Evolutionary conservation across 2,329 filamentous ascomycete species (phyloP).

Genomic region (Coniochaeta sp.): DNA sequence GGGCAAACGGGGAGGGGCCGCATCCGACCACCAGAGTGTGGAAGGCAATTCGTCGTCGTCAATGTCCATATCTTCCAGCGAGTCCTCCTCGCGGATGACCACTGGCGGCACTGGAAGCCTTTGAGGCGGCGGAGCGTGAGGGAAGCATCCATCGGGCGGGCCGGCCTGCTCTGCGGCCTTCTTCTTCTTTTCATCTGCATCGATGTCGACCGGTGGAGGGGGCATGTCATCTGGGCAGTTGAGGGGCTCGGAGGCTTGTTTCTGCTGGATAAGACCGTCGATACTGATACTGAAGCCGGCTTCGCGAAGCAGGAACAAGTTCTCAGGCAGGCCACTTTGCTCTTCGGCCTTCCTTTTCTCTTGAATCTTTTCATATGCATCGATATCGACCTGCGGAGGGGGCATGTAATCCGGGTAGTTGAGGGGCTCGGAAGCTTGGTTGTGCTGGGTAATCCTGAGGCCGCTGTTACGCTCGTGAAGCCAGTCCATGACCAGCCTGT

Average conservation of each 20-base stretch:
- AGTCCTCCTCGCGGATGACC: no score
- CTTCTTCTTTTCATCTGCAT: not conserved
- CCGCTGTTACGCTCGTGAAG: conserved; percentile 1
- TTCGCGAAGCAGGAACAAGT: no score
- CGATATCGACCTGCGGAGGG: not conserved
- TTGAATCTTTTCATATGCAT: not conserved
- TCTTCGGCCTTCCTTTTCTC: not conserved
- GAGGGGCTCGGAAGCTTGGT: conserved; percentile 1
- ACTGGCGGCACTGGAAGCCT: no score
- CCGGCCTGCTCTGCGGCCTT: not conserved
- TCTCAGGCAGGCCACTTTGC: no score
- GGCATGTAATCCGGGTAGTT: conserved; percentile 4
- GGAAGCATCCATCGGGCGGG: no score
- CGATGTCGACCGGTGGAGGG: not conserved
- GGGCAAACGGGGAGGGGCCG: no score
- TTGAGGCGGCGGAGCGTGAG: no score
- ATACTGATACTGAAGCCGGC: no score
- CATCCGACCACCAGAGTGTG: no score
- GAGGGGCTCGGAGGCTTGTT: conserved; percentile 1
- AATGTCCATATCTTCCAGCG: no score
- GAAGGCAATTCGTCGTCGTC: no score
- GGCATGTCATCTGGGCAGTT: conserved; percentile 4
- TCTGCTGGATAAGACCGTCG: not conserved
- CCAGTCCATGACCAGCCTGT: not conserved
- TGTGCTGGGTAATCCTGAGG: not conserved